phyloP scores from a whole-genome alignment of 2,329 filamentous ascomycete species.

The Ascochyta rabiei region DNA sequence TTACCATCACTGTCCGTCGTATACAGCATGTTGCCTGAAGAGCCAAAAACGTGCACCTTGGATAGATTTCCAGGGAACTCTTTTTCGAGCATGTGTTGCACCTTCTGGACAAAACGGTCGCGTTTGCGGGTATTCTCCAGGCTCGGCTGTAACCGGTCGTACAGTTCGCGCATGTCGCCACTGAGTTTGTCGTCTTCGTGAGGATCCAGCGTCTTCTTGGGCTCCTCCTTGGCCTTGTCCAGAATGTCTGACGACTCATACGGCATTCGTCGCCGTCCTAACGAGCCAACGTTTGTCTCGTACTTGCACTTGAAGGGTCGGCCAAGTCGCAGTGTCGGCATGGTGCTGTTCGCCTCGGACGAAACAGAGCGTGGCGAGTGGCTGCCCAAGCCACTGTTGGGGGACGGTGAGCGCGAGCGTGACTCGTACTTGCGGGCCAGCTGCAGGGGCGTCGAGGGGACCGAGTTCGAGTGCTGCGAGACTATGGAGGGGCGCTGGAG shows the following conservation, averaged over 20 bases:
- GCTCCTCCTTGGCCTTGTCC: slow-evolving; percentile 69
- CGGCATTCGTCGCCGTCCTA: slow-evolving; percentile 84
- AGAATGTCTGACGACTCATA: slow-evolving; percentile 89
- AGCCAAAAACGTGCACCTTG: slow-evolving; percentile 93
- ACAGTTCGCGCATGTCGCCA: slow-evolving; percentile 83
- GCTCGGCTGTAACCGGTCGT: slow-evolving; percentile 82
- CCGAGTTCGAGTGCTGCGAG: slow-evolving; percentile 80
- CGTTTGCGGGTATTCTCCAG: slow-evolving; percentile 77
- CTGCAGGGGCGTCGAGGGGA: slow-evolving; percentile 92
- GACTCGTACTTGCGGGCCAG: slow-evolving; percentile 84
- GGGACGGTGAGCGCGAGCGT: slow-evolving; percentile 77
- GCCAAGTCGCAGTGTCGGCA: slow-evolving; percentile 69
- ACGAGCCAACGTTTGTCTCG: slow-evolving; percentile 78
- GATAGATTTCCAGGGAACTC: slow-evolving; percentile 93
- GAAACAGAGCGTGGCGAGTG: slow-evolving; percentile 90
- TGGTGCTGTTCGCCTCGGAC: slow-evolving; percentile 80
- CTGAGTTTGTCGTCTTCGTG: slow-evolving; percentile 63
- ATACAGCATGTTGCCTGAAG: slow-evolving; percentile 91
- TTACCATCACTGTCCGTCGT: slow-evolving; percentile 95
- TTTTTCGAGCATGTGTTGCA: slow-evolving; percentile 85
- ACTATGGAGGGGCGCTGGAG: slow-evolving; percentile 57
- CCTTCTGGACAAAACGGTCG: slow-evolving; percentile 78
- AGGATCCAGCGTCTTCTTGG: slow-evolving; percentile 60
- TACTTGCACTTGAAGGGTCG: slow-evolving; percentile 75
- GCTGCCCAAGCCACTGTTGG: slow-evolving; percentile 71